Percentiles rank a stretch among this genome's conserved stretches.
phyloP scores from a whole-genome alignment of 2,329 filamentous ascomycete genomes.

The Karstenula rhodostoma region DNA sequence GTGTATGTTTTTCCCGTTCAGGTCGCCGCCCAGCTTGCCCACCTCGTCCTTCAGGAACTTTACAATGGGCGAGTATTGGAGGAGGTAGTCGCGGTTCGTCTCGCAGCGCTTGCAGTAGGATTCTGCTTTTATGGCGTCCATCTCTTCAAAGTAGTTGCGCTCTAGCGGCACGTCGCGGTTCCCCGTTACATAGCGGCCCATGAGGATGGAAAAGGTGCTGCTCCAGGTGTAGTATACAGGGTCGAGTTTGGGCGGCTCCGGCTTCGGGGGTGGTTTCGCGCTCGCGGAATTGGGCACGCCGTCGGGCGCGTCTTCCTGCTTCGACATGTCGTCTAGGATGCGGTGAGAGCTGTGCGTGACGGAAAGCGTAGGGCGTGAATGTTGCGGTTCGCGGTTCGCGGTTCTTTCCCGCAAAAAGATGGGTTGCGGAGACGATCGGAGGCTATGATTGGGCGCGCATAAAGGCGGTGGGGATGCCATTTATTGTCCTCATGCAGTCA shows the following conservation, averaged over 20 bases:
- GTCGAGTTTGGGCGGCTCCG: constrained; percentile 37
- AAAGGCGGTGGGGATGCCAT: constrained; percentile 14
- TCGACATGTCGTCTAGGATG: constrained; percentile 30
- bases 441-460: constrained; percentile 20
- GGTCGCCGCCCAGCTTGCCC: constrained; percentile 75
- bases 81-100: constrained; percentile 80
- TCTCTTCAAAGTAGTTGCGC: constrained; percentile 75
- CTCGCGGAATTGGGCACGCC: constrained; percentile 26
- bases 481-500: constrained; percentile 17
- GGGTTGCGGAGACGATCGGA: constrained; percentile 22
- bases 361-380: constrained; percentile 17
- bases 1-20: constrained; percentile 78
- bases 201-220: constrained; percentile 85
- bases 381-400: constrained; percentile 19
- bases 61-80: constrained; percentile 83
- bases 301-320: constrained; percentile 36
- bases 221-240: constrained; percentile 68
- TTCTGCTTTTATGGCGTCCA: constrained; percentile 77
- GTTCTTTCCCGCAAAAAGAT: constrained; percentile 16
- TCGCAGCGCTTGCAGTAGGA: constrained; percentile 84
- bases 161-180: constrained; percentile 38
- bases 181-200: constrained; percentile 61
- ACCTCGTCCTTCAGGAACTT: constrained; percentile 88
- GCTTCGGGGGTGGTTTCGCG: constrained; percentile 23
- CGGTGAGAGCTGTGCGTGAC: background rate